Conservation (phyloP, 495 filamentous ascomycete genomes). For the Aspergillus sclerotioniger region DNA sequence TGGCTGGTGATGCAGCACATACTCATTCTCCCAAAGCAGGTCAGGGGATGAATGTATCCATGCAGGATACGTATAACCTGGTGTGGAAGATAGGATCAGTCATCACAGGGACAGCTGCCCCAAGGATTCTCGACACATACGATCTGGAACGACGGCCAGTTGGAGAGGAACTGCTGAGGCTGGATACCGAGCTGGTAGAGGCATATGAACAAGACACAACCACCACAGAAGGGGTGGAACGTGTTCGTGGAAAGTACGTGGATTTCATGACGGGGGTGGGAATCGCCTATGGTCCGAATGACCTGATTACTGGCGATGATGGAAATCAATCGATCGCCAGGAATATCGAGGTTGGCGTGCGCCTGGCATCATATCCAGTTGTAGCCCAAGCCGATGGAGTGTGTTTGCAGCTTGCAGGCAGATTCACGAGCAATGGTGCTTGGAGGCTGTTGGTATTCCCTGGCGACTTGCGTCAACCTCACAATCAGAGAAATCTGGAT, state of each 20-base stretch:
- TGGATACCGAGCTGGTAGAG: conserved; percentile 17
- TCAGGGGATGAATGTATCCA: conserved; percentile 53
- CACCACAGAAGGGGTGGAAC: conserved; percentile 1
- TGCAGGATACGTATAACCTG: conserved; percentile 55
- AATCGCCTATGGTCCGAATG: conserved; percentile 20
- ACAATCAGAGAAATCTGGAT: conserved; percentile 5
- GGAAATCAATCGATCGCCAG: conserved; percentile 28
- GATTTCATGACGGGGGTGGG: conserved; percentile 23
- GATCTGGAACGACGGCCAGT: conserved; percentile 33
- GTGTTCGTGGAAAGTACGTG: conserved; percentile 14
- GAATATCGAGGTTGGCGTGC: conserved; percentile 52
- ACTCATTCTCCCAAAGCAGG: too few species aligned
- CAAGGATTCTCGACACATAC: conserved; percentile 37
- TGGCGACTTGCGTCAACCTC: conserved; percentile 40
- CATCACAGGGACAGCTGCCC: conserved; percentile 21
- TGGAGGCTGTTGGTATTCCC: conserved; percentile 64
- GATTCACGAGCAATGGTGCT: conserved; percentile 50
- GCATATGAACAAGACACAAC: conserved; percentile 14
- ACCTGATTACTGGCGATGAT: conserved; percentile 14
- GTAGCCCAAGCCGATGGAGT: conserved; percentile 60
- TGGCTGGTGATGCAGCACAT: too few species aligned
- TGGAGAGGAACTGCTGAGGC: conserved; percentile 17
- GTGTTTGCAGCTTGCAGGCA: conserved; percentile 51
- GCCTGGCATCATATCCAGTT: conserved; percentile 54
- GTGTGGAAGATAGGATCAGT: conserved; percentile 50